These are phyloP conservation scores for Phytophthora crassamura DNA, from an alignment of 352 stramenopile genomes.

Conservation along the genomic window DNA sequence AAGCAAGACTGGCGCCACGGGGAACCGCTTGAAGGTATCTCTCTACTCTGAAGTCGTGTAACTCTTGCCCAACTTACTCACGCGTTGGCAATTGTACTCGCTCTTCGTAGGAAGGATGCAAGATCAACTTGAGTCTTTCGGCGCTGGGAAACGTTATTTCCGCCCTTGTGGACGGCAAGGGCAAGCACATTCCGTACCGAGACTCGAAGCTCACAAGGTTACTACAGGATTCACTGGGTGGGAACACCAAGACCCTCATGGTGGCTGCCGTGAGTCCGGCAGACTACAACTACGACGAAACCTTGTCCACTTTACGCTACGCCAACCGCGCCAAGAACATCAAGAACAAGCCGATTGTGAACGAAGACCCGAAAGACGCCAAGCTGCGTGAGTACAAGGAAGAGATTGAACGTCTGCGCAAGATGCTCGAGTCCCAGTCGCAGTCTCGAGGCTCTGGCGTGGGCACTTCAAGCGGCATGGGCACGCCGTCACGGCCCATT, in stretches of 20 bases:
- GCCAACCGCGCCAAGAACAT: conserved; percentile 97
- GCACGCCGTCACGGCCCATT: conserved; percentile 41
- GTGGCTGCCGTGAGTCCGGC: conserved; percentile 95
- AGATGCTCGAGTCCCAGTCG: conserved; percentile 71
- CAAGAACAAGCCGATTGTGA: conserved; percentile 96
- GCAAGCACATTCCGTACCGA: conserved; percentile 90
- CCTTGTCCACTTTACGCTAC: conserved; percentile 95
- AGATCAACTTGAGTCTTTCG: conserved; percentile 87
- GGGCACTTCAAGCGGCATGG: conserved; percentile 48
- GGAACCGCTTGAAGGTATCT: conserved; percentile 71
- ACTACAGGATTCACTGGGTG: conserved; percentile 93
- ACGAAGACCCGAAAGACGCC: conserved; percentile 95
- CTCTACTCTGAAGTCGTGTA: not conserved
- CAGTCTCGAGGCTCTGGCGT: conserved; percentile 52
- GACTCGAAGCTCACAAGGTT: conserved; percentile 94
- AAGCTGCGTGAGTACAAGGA: conserved; percentile 92
- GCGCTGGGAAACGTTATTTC: conserved; percentile 88
- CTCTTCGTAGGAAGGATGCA: conserved; percentile 74
- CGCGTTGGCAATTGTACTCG: not conserved
- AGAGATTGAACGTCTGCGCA: conserved; percentile 88
- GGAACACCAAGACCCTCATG: conserved; percentile 97
- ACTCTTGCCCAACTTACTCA: not conserved
- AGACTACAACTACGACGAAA: conserved; percentile 97
- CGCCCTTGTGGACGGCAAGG: conserved; percentile 85
- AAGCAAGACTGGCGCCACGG: conserved; percentile 86